Evolutionary conservation across 1,284 basidiomycete genomes (phyloP), one percentile per base, ranked within the genome.

Genomic region (Fistulina hepatica): DNA sequence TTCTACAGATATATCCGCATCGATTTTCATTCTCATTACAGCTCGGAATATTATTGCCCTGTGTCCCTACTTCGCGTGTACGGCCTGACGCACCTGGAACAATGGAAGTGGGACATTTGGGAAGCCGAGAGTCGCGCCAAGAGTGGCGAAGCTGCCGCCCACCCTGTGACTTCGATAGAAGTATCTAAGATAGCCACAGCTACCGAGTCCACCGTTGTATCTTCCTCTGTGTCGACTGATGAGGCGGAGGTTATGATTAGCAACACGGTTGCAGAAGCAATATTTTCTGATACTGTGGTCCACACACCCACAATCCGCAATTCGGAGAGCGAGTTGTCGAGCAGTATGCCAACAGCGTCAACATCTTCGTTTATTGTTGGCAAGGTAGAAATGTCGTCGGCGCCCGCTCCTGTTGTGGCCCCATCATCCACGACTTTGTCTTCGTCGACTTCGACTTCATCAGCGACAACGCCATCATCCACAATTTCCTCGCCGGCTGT

Each of bases 41-140:
- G 92, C 13, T 84, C 76, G 50, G 95, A 98, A 59, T 97, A 84
- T 61, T 98, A 94, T 56, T 98, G 94, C 52, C 94, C 94, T 1
- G 70, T 98, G 15, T 93, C 88, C 2, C 73, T 97, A 1, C 70
- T 98, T 20, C 80, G 92, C 21, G 91, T 97, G 1, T 97, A 93
- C 49, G 94, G 95, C 3, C 76, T 97, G 46, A 97, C 93, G 9
- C 92, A 97, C 62, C 80, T 97, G 50, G 94, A 98, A 49, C 81
- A 94, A 48, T 97, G 84, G 74, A 89, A 94, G 50, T 84, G 86
- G 78, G 89, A 91, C 43, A 73, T 75, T 20, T 84, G 81, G 74
- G 71, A 81, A 49, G 64, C 62, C 5, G 76, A 81, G 51, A 76
- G 75, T 45, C 63, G 59, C 30, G 67, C 65, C 1, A 68, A 65